These are phyloP conservation scores for Fusarium nanum DNA, from an alignment of 2,329 filamentous ascomycete genomes.

Conservation along the genomic window DNA sequence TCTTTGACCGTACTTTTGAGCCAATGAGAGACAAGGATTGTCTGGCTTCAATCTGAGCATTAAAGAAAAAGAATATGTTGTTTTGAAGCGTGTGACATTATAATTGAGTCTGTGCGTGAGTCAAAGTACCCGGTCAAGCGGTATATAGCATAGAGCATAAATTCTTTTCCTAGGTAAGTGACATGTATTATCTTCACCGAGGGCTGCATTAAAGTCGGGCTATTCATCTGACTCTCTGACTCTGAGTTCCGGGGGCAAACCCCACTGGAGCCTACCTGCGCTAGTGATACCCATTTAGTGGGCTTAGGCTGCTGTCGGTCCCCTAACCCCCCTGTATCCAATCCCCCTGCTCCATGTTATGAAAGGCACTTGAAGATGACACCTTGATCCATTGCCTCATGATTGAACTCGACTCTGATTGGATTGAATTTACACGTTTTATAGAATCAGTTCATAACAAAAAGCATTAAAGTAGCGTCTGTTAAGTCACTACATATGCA, in stretches of 20 bases:
- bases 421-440: neutral
- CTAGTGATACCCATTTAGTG: slow-evolving; percentile 15
- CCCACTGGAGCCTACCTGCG: neutral
- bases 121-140: neutral
- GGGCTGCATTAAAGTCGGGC: neutral
- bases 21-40: slow-evolving; percentile 11
- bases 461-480: neutral
- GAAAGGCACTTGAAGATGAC: slow-evolving; percentile 33
- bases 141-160: neutral
- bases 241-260: neutral
- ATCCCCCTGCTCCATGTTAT: neutral
- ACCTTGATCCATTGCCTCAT: slow-evolving; percentile 31
- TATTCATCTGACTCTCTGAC: neutral
- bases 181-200: neutral
- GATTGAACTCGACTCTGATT: neutral
- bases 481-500: neutral
- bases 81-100: slow-evolving; percentile 13
- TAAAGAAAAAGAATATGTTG: slow-evolving; percentile 1
- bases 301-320: slow-evolving; percentile 9
- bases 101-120: slow-evolving; percentile 13
- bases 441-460: neutral
- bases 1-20: slow-evolving; percentile 16
- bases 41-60: slow-evolving; percentile 20
- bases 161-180: neutral
- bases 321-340: slow-evolving; percentile 7